A percentile compares a stretch with the other conserved stretches of the same genome.
phyloP scores from a whole-genome alignment of 2,329 filamentous ascomycete species.

The Ilyonectria sp. region DNA sequence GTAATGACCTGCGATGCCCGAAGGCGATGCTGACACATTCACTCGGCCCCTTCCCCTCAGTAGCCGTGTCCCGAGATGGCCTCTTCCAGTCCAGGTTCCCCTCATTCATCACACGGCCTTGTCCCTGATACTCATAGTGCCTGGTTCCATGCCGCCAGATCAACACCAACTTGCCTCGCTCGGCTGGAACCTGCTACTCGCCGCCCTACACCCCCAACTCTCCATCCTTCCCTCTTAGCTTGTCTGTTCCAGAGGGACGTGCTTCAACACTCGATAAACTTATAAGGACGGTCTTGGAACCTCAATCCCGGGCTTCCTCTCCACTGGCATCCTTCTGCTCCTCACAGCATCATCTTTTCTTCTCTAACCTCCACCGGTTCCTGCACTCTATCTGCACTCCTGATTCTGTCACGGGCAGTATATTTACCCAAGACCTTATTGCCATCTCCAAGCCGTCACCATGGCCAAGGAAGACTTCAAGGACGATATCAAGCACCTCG shows the following conservation, averaged over 20 bases:
- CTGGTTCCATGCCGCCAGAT: not conserved
- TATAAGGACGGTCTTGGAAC: constrained; percentile 39
- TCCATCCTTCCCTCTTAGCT: constrained; percentile 9
- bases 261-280: constrained; percentile 30
- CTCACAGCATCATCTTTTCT: constrained; percentile 13
- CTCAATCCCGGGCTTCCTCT: constrained; percentile 20
- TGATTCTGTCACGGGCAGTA: too few species aligned
- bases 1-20: constrained; percentile 12
- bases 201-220: constrained; percentile 3
- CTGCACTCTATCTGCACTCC: not conserved
- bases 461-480: constrained; percentile 42
- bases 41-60: constrained; percentile 6
- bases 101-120: constrained; percentile 9
- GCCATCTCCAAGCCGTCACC: constrained; percentile 18
- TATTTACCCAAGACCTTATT: not conserved
- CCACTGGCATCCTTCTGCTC: constrained; percentile 30
- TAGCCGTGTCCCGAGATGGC: not conserved
- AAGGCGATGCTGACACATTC: not conserved
- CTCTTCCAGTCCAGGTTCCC: constrained; percentile 1
- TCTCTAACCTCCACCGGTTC: constrained; percentile 10
- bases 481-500: constrained; percentile 41
- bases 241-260: constrained; percentile 29
- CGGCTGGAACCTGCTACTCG: constrained; percentile 12
- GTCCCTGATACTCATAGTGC: constrained; percentile 2
- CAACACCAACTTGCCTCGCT: not conserved